Evolutionary conservation across 1,284 basidiomycete species (phyloP).

Genomic region (Cystobasidium pallidum): DNA sequence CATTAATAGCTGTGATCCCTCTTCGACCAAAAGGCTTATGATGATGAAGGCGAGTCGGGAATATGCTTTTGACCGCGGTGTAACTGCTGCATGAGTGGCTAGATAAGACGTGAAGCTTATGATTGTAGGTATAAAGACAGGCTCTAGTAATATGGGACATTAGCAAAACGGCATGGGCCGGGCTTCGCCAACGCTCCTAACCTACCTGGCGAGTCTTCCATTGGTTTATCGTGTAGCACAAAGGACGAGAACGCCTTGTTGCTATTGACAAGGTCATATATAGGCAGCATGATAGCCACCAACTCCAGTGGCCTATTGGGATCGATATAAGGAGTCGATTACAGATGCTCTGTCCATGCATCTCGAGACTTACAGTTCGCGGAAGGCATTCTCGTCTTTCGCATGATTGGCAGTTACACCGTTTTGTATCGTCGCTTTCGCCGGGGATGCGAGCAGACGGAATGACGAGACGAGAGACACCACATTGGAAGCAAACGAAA

Average conservation of each 20-base stretch:
- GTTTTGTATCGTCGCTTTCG: slow-evolving; percentile 20
- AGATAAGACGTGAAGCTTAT: slow-evolving; percentile 53
- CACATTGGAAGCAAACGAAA: slow-evolving; percentile 48
- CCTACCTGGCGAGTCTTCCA: slow-evolving; percentile 17
- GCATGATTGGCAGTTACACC: not conserved
- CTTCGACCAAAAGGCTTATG: slow-evolving; percentile 52
- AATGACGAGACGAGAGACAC: slow-evolving; percentile 49
- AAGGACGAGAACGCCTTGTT: slow-evolving; percentile 51
- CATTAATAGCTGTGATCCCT: slow-evolving; percentile 49
- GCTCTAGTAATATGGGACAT: slow-evolving; percentile 22
- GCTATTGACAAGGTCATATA: slow-evolving; percentile 52
- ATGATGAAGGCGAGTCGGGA: slow-evolving; percentile 48
- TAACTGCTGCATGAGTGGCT: slow-evolving; percentile 52
- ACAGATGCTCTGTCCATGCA: not conserved
- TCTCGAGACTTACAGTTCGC: slow-evolving; percentile 23
- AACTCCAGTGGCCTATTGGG: slow-evolving; percentile 48
- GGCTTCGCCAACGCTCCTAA: not conserved
- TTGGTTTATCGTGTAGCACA: slow-evolving; percentile 37
- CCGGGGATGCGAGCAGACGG: slow-evolving; percentile 32
- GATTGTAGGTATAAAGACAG: slow-evolving; percentile 46
- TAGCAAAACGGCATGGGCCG: too few relatives aligned
- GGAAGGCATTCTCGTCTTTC: slow-evolving; percentile 36
- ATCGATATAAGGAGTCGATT: slow-evolving; percentile 6
- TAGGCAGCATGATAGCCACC: slow-evolving; percentile 50
- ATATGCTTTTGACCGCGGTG: slow-evolving; percentile 48